Base-by-base conservation (phyloP, 331 rosid genomes). In the Malus hybrid region DNA sequence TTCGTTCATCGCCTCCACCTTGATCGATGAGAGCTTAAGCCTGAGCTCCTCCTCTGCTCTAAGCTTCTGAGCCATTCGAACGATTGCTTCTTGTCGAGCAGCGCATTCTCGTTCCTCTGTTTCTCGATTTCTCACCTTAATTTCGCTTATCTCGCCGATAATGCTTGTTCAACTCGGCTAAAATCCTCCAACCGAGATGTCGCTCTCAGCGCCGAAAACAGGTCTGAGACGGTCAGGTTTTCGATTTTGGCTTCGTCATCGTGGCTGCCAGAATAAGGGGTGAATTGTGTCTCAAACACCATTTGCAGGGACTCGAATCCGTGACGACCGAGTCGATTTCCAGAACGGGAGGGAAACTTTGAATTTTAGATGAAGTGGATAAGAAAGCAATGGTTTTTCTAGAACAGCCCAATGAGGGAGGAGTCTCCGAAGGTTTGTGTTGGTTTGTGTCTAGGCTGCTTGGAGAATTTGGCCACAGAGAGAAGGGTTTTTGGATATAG, bases 151-250 rank as follows among this genome's bases (percentile, higher is more conserved):
- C 67, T 81, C 0, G 44, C 67, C 4, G 83, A 32, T 30, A 89
- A 66, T 63, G 73, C 79, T 72, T 42, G 69, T 32, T 87, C 86
- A 4, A 83, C 80, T 3, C 19, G 13, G 10, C 84, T 87, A 57
- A 64, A 86, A 1, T 62, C 81, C 0, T 62, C 63, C 0, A 12
- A 0, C 6, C 18, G 57, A 56, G 32, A 86, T 3, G 85, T 74
- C 3, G 30, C 16, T 29, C 91, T 82, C 28, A 86, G 19, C 13
- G 30, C 18, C 0, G 74, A 29, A 15, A 89, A 34, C 14, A 91
- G 66, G 22, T 87, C 84, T 1, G 80, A 73, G 44, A 91, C 78
- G 33, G 76, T 76, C 55, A 14, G 79, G 6, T 29, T 39, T 0
- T 26, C 53, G 3, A 30, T 19, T 39, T 9, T 12, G 5, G 2